Evolutionary conservation across 495 filamentous ascomycete species (phyloP).

Genomic region (Darksidea phi): DNA sequence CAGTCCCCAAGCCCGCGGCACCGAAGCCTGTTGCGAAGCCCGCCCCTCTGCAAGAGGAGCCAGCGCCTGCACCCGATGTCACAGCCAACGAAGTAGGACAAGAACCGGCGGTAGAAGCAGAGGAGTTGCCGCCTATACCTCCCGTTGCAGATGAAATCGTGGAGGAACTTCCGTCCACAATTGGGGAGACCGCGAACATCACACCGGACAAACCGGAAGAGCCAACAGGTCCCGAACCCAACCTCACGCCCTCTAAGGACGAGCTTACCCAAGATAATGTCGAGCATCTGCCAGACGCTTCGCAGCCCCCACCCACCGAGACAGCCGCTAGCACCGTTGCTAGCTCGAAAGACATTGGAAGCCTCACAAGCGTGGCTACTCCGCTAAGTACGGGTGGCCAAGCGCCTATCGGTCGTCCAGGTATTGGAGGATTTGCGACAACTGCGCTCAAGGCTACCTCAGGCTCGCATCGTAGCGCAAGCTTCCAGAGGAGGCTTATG

Average conservation of each 20-base stretch:
- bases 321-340: conserved; percentile 90
- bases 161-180: conserved; percentile 28
- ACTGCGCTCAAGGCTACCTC: conserved; percentile 74
- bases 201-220: conserved; percentile 21
- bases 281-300: conserved; percentile 80
- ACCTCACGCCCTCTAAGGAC: conserved; percentile 69
- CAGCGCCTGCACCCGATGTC: conserved; percentile 34
- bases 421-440: conserved; percentile 67
- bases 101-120: conserved; percentile 41
- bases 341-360: conserved; percentile 74
- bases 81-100: conserved; percentile 34
- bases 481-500: conserved; percentile 76
- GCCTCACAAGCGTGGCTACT: conserved; percentile 51
- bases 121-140: conserved; percentile 30
- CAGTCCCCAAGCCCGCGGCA: conserved; percentile 44
- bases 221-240: conserved; percentile 41
- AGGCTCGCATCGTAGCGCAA: conserved; percentile 61
- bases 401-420: conserved; percentile 57
- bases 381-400: conserved; percentile 59
- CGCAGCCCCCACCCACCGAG: conserved; percentile 68
- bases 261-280: conserved; percentile 89
- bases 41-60: conserved; percentile 12
- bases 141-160: conserved; percentile 38
- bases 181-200: conserved; percentile 46
- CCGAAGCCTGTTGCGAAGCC: conserved; percentile 39